phyloP scores from a whole-genome alignment of 1,284 basidiomycete genomes.

The Puccinia polysora region DNA sequence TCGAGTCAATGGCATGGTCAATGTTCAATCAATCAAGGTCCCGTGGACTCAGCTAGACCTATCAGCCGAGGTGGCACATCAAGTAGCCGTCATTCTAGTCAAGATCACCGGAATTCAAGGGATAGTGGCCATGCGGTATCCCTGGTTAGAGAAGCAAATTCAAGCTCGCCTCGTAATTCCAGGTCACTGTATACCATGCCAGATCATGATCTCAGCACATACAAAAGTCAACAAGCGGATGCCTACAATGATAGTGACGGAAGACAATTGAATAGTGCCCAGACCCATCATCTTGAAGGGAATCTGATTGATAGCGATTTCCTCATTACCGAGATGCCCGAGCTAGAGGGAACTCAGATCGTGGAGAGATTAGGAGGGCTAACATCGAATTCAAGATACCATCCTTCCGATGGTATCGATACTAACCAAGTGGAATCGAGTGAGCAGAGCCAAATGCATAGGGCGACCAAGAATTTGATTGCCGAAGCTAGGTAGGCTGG shows the following conservation, averaged over 20 bases:
- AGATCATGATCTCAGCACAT: not conserved
- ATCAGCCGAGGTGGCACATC: conserved; percentile 17
- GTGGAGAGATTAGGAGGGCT: conserved; percentile 18
- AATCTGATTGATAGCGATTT: conserved; percentile 19
- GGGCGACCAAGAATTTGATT: conserved; percentile 34
- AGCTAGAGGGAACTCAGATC: conserved; percentile 3
- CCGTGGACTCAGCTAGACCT: not conserved
- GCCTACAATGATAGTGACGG: not conserved
- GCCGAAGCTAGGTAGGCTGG: conserved; percentile 26
- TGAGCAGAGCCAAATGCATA: conserved; percentile 13
- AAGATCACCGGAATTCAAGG: conserved; percentile 5
- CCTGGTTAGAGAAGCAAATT: not conserved
- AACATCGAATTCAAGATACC: conserved; percentile 22
- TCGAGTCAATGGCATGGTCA: not conserved
- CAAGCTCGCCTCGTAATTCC: not conserved
- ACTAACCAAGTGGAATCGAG: not conserved
- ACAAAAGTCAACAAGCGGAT: not conserved
- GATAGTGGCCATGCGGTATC: conserved; percentile 7
- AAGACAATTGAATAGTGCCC: not conserved
- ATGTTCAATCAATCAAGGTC: not conserved
- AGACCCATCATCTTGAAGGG: not conserved
- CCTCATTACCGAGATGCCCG: conserved; percentile 25
- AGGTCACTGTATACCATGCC: conserved; percentile 34
- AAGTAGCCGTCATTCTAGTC: conserved; percentile 4
- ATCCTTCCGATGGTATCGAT: not conserved